Percentiles rank a stretch among this genome's conserved stretches.
Conservation (phyloP, 169 alveolate genomes). For the Haemoproteus tartakovskyi region DNA sequence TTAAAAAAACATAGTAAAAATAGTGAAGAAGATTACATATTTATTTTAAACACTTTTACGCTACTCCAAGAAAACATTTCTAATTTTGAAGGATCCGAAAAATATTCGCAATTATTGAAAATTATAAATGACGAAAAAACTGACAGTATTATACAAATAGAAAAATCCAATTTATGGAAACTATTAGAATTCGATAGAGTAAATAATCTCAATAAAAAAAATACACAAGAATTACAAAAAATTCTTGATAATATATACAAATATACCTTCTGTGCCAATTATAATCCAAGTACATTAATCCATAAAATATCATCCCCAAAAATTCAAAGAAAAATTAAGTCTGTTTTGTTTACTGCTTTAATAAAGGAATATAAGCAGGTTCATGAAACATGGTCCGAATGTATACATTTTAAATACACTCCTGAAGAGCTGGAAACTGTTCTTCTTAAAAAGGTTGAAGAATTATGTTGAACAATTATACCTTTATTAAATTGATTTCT, state of each 20-base stretch:
- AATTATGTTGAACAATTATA: no score
- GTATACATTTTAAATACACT: no score
- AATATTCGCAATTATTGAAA: slow-evolving; percentile 30
- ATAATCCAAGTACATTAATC: no score
- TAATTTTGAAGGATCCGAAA: slow-evolving; percentile 26
- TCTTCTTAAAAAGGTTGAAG: no score
- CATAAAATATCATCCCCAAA: no score
- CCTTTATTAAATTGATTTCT: no score
- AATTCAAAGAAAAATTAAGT: no score
- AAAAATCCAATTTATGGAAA: slow-evolving; percentile 2
- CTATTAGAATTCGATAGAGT: slow-evolving; percentile 24
- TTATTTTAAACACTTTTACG: slow-evolving; percentile 41
- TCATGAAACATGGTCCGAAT: no score
- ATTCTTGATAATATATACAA: slow-evolving; percentile 42
- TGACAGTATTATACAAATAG: slow-evolving; percentile 23
- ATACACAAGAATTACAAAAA: slow-evolving; percentile 10
- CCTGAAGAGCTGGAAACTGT: no score
- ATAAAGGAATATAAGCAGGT: no score
- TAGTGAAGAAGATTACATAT: slow-evolving; percentile 31
- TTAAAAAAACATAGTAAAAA: slow-evolving; percentile 27
- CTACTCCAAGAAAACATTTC: slow-evolving; percentile 48
- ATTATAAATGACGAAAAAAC: slow-evolving; percentile 35
- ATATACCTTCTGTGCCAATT: slow-evolving; percentile 31
- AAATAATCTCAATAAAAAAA: not conserved
- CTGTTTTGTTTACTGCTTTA: no score